Conservation (phyloP, 2,329 filamentous ascomycete species). For the Ilyonectria mors-panacis region DNA sequence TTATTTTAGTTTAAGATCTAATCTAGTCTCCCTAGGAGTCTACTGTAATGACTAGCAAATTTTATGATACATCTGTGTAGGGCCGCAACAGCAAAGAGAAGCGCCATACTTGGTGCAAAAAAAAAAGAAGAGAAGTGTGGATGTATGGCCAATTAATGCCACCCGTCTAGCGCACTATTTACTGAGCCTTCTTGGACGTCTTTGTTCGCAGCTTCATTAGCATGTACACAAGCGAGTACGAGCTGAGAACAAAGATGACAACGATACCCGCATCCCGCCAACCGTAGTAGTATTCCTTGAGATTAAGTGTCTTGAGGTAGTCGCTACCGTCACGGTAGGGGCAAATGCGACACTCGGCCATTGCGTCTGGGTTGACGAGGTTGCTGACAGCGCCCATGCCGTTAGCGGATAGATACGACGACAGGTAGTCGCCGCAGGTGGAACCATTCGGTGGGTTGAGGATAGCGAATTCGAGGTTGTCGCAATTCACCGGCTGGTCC, state of each 20-base stretch:
- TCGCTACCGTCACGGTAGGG: slow-evolving; percentile 70
- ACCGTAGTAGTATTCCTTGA: slow-evolving; percentile 72
- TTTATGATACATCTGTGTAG: too few species aligned
- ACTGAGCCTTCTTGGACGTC: slow-evolving; percentile 62
- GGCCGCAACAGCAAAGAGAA: too few species aligned
- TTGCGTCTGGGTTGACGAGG: slow-evolving; percentile 72
- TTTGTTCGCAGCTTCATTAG: slow-evolving; percentile 66
- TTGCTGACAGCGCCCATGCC: slow-evolving; percentile 63
- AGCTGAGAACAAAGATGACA: slow-evolving; percentile 68
- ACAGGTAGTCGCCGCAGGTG: slow-evolving; percentile 73
- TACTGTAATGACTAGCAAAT: too few species aligned
- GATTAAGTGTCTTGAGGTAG: slow-evolving; percentile 71
- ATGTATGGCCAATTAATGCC: too few species aligned
- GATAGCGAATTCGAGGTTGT: slow-evolving; percentile 62
- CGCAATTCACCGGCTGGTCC: slow-evolving; percentile 62
- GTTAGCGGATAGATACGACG: slow-evolving; percentile 59
- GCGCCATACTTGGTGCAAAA: too few species aligned
- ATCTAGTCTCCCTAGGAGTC: too few species aligned
- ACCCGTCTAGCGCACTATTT: background rate
- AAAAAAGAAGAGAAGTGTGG: too few species aligned
- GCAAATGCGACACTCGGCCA: slow-evolving; percentile 70
- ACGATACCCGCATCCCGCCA: slow-evolving; percentile 77
- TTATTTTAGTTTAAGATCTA: too few species aligned
- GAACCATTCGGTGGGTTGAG: slow-evolving; percentile 65
- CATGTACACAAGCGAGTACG: slow-evolving; percentile 63